phyloP scores from a whole-genome alignment of 2,329 filamentous ascomycete species.

The Exophiala aquamarina region DNA sequence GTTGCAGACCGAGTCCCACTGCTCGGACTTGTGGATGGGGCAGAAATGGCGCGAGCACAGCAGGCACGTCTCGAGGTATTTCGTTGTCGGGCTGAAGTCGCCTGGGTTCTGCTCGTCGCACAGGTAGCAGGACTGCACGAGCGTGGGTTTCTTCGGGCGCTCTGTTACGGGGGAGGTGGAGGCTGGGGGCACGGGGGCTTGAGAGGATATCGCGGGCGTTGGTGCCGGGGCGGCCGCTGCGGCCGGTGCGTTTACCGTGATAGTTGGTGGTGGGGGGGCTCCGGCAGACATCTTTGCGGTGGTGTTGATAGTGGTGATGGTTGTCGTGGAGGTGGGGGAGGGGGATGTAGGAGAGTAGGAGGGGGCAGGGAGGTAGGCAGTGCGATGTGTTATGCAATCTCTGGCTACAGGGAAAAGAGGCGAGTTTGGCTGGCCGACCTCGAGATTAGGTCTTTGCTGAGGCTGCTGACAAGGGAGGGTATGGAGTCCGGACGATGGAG shows the following conservation, averaged over 20 bases:
- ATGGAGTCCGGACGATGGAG: too few species aligned
- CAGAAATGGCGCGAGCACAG: slow-evolving; percentile 28
- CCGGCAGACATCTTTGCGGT: slow-evolving; percentile 15
- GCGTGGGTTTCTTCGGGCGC: slow-evolving; percentile 16
- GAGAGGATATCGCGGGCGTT: not conserved
- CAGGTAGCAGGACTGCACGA: slow-evolving; percentile 26
- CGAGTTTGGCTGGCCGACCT: too few species aligned
- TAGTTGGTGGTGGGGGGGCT: slow-evolving; percentile 22
- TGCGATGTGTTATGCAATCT: too few species aligned
- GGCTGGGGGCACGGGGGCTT: slow-evolving; percentile 2
- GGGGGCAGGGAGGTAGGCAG: too few species aligned
- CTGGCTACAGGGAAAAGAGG: too few species aligned
- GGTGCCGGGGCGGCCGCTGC: slow-evolving; percentile 15
- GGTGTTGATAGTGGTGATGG: not conserved
- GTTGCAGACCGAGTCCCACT: slow-evolving; percentile 26
- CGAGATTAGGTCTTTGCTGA: too few species aligned
- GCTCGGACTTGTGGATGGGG: slow-evolving; percentile 27
- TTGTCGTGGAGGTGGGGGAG: too few species aligned
- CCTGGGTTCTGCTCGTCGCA: slow-evolving; percentile 31
- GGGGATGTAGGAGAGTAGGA: too few species aligned
- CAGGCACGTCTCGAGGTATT: slow-evolving; percentile 27
- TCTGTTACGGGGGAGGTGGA: slow-evolving; percentile 1
- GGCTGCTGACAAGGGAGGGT: too few species aligned
- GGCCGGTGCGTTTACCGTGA: slow-evolving; percentile 25
- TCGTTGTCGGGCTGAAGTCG: slow-evolving; percentile 30